Evolutionary conservation across 352 stramenopile species (phyloP), one percentile per base, ranked within the genome.

Genomic region (Globisporangium heterothallicum): DNA sequence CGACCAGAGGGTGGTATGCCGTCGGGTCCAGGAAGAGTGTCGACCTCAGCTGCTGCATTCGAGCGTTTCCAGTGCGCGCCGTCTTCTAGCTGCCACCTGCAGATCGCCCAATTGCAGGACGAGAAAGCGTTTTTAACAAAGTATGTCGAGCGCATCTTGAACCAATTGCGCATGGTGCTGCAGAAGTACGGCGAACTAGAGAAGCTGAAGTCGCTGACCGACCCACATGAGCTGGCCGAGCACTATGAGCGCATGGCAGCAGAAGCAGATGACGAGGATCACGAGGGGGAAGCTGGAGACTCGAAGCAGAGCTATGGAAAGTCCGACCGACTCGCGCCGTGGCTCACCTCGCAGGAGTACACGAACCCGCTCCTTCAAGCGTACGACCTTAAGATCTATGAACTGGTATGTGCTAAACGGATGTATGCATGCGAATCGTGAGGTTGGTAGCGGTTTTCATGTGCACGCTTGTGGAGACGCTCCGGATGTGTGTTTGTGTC

Each of bases 361-460:
- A 78, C 70, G 49, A 88, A 85, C 44, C 78, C 81, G 27, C 55
- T 92, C 14, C 70, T 92, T 24, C 73, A 86, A 46, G 72, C 78
- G 14, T 92, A 92, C 53, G 81, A 90, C 49, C 53, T 81, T 27
- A 87, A 86, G 49, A 92, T 92, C 30, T 70, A 82, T 19, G 78
- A 88, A n/a, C 55, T 83, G 61, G 70, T 89, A 59, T 18, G 70
- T 46, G 14, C 13, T 38, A n/a, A n/a, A n/a, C n/a, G 3, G 30
- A 36, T 3, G 30, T 16, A 8, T 8, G 30, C 30, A 36, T 16
- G 12, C 16, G 30, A 8, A 36, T 36, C n/a, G n/a, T n/a, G n/a
- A n/a, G n/a, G n/a, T n/a, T n/a, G n/a, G n/a, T n/a, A n/a, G n/a
- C n/a, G n/a, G n/a, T n/a, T n/a, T n/a, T n/a, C n/a, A n/a, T n/a